Base-by-base conservation (phyloP, 768 basidiomycete species). In the Mycena albidolilacea region DNA sequence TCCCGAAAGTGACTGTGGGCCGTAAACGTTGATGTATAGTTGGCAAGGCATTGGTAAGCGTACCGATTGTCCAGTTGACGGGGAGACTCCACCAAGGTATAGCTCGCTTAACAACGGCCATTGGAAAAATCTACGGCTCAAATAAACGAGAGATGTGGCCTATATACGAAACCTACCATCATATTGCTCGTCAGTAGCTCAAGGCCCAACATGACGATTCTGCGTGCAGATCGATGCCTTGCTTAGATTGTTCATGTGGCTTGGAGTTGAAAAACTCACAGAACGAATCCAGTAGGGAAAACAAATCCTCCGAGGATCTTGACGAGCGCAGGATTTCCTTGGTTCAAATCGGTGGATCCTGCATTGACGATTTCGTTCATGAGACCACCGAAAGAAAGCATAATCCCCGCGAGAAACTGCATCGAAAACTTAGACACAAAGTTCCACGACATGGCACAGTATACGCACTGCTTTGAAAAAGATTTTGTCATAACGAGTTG, bases 181-280 rank as follows among this genome's bases (percentile, higher is more conserved):
- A 94, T 90, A 78, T 93, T 92, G 77, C 92, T 93, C 58, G 92
- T 94, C 50, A 94, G 79, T 1, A 94, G 85, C 64, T 94, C 92
- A 60, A 90, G 84, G 5, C 90, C 90, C 80, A 92, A 89, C 14
- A 93, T 83, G 12, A 92, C 86, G 73, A 94, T 93, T 91, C 92
- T 94, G 75, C 10, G 37, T 21, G 21, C 21, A 38, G 37, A 11
- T 41, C 10, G 12, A 61, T 43, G 46, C 11, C 23, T 19, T 17
- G n/a, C 19, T 11, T 41, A 5, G 41, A 9, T 17, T 1, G 9
- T 58, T 10, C 41, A 43, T 30, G 30, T 48, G 46, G 7, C n/a
- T 65, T 41, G 11, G 30, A 19, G 50, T 23, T 46, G 5, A 30
- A 17, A 17, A 8, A 72, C 85, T 71, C 76, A 93, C 92, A 93